Base-by-base conservation (phyloP, 2,329 filamentous ascomycete genomes). In the Xylaria polymorpha region DNA sequence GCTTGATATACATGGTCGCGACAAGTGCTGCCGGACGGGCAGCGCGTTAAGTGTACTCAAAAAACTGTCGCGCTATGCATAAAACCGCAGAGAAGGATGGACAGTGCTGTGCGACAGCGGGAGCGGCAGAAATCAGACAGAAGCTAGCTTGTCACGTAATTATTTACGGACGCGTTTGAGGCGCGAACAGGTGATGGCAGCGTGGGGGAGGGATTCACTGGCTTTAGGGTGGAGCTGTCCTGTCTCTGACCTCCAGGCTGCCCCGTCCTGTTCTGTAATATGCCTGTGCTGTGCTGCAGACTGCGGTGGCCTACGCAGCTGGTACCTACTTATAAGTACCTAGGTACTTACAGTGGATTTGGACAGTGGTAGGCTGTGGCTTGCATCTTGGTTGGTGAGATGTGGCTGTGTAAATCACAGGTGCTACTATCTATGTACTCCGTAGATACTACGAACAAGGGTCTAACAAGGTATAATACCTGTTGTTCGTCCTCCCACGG, bases 1-100 rank as follows among this genome's bases (percentile, higher is more conserved):
- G 96, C 83, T 99, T 99, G 88, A 99, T 98, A 85, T 97, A 96
- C 94, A 98, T 97, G 79, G 76, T 85, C 81, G 77, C 76, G 70
- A 71, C 71, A 69, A 73, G 72, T 73, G 77, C 77, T 78, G 78
- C 78, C 77, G 70, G 66, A 70, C 75, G 76, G 77, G 78, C 78
- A 79, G 78, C 77, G 73, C 76, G 76, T 74, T 69, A 53, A 66
- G 57, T 69, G 61, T 72, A 60, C 70, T 73, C 72, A 64, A 72
- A 68, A 69, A 53, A 50, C 68, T 69, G 75, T 77, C 76, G 75
- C 75, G 61, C 29, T 69, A 61, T 56, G 53, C 22, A 65, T 69
- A 48, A 67, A 61, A 64, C 55, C 25, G 20, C 18, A 43, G 35
- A 41, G 32, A 20, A 14, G 37, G 67, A 25, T 61, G 44, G 58